Evolutionary conservation across 208 protist species (phyloP).

Genomic region (Crithidia brevicula): DNA sequence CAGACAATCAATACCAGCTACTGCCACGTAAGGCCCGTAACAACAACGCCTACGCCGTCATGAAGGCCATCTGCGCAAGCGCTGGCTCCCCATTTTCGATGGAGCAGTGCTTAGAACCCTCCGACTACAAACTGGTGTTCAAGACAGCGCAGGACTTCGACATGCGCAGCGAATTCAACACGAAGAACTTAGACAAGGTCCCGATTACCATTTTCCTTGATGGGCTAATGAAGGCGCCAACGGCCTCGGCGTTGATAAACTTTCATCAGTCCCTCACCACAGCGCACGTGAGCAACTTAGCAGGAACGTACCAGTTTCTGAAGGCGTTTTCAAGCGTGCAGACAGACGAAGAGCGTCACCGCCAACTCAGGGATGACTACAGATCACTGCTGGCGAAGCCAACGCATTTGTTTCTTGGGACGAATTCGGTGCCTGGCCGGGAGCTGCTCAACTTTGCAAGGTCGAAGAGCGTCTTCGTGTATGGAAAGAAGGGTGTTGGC

Average conservation of each 20-base stretch:
- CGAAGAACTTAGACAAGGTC: conserved; percentile 68
- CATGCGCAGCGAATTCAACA: conserved; percentile 78
- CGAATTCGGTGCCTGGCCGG: conserved; percentile 54
- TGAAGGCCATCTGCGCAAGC: conserved; percentile 79
- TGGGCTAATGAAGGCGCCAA: conserved; percentile 69
- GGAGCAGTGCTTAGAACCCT: conserved; percentile 84
- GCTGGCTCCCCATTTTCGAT: conserved; percentile 85
- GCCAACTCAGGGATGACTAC: conserved; percentile 74
- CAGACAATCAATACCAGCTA: conserved; percentile 84
- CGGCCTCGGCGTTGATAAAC: conserved; percentile 64
- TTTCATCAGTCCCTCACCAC: conserved; percentile 63
- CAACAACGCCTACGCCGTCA: conserved; percentile 75
- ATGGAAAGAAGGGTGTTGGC: conserved; percentile 67
- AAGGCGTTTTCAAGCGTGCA: conserved; percentile 63
- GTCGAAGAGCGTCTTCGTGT: conserved; percentile 83
- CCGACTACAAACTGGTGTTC: conserved; percentile 89
- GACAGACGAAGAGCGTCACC: conserved; percentile 78
- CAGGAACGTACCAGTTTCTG: conserved; percentile 71
- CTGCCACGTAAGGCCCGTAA: conserved; percentile 75
- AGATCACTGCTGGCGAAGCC: conserved; percentile 53
- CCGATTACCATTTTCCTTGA: conserved; percentile 79
- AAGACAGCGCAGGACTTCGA: conserved; percentile 70
- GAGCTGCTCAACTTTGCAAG: conserved; percentile 86
- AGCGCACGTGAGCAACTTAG: conserved; percentile 65
- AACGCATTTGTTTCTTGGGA: conserved; percentile 79